These are phyloP conservation scores for Dioszegia aurantiaca DNA, from an alignment of 768 basidiomycete species.

Conservation along the genomic window DNA sequence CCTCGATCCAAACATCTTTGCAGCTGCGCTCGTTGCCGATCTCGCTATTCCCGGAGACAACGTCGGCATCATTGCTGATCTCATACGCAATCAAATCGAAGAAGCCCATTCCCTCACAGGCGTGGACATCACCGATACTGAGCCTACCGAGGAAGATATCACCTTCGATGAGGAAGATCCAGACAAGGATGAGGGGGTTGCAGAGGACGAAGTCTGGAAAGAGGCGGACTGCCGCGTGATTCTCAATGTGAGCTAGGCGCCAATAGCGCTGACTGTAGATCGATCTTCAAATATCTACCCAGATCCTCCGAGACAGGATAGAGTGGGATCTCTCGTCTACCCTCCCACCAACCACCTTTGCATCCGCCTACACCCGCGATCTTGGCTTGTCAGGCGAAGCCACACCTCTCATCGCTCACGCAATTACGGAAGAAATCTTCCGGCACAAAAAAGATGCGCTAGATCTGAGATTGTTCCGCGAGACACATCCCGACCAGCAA, in stretches of 20 bases:
- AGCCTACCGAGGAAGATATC: constrained; percentile 55
- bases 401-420: constrained; percentile 81
- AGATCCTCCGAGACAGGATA: constrained; percentile 89
- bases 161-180: constrained; percentile 39
- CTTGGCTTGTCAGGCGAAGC: constrained; percentile 86
- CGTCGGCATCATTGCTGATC: constrained; percentile 74
- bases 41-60: constrained; percentile 72
- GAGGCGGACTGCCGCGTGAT: constrained; percentile 54
- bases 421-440: constrained; percentile 89
- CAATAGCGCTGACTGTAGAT: constrained; percentile 61
- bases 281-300: constrained; percentile 90
- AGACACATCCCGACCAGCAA: constrained; percentile 60
- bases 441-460: constrained; percentile 93
- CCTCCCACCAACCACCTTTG: constrained; percentile 81
- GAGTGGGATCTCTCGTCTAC: constrained; percentile 91
- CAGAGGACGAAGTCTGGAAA: constrained; percentile 37
- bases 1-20: constrained; percentile 14
- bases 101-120: constrained; percentile 79
- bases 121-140: constrained; percentile 56
- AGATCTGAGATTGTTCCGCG: constrained; percentile 80
- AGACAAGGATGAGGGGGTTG: constrained; percentile 22
- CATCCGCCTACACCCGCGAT: constrained; percentile 73
- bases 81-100: constrained; percentile 86
- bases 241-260: constrained; percentile 51
- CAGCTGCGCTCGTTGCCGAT: constrained; percentile 55